Base-by-base conservation (phyloP, 2,329 filamentous ascomycete species). In the Botrytis medusae region DNA sequence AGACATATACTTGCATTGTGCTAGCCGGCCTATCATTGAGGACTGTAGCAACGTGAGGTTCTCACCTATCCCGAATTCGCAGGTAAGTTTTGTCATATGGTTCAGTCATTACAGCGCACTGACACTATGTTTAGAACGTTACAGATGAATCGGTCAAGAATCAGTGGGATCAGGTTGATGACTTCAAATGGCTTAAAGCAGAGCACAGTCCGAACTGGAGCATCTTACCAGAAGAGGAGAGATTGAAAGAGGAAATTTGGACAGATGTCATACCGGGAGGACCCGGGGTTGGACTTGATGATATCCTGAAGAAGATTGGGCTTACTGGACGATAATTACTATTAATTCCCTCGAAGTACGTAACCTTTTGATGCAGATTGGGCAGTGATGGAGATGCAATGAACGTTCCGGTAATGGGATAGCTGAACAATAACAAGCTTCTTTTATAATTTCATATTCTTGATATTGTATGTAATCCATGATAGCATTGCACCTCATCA, bases 121-220 rank as follows among this genome's bases (percentile, higher is more conserved):
- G 63, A 77, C 60, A 16, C 44, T 25, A 59, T 62, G 44, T 61
- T n/a, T 69, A 81, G 79, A 76, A 76, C 62, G 77, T 80, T 71
- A 34, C 71, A 29, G 62, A 75, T 34, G 77, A 81, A 14, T 72
- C 77, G 1, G 76, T 79, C 5, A 83, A 83, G 73, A 95, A 97
- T 81, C 88, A 92, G 78, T 99, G 94, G 93, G 88, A 95, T 78
- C 90, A 96, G 79, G 93, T 98, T 25, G 93, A 98, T 81, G 96
- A 99, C 82, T 99, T 99, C 86, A 97, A 97, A 83, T 98, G 96
- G 96, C 87, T 98, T 76, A 97, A 95, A 82, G 86, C 88, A 25
- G 93, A 93, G 73, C 89, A 89, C 44, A 98, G 93, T 80, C 96
- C 96, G 2, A 95, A 99, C 80, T 99, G 95, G 94, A 88, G 85